Conservation (phyloP, 202 grass and related monocot genomes). For the Zizania palustris region DNA sequence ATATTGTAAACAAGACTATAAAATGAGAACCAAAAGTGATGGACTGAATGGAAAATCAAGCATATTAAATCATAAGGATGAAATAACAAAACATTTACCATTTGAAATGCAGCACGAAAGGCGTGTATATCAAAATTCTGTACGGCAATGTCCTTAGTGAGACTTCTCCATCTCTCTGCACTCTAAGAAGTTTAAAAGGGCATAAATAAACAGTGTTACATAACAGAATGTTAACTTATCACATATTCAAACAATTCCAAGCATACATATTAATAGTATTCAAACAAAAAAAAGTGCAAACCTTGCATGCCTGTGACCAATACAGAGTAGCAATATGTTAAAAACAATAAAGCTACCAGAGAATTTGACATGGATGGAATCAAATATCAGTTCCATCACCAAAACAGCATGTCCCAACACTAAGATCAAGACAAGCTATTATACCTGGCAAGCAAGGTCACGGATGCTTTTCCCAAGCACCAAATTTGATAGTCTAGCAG, state of each 20-base stretch:
- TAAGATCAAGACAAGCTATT: slow-evolving; percentile 2
- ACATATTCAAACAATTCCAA: neutral
- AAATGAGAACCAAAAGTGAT: too few species aligned
- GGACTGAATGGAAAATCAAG: too few species aligned
- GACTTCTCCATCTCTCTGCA: slow-evolving; percentile 85
- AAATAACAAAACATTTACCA: too few species aligned
- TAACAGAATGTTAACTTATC: neutral
- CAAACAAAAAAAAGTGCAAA: neutral
- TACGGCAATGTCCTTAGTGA: slow-evolving; percentile 67
- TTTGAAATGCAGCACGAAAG: slow-evolving; percentile 61
- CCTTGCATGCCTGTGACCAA: neutral
- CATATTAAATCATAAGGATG: too few species aligned
- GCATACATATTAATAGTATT: neutral
- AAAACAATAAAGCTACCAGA: slow-evolving; percentile 7
- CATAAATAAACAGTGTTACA: slow-evolving; percentile 22
- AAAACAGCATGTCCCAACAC: neutral
- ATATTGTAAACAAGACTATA: too few species aligned
- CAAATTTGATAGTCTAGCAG: slow-evolving; percentile 55
- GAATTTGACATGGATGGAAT: neutral
- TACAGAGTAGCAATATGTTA: slow-evolving; percentile 1
- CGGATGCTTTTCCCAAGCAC: slow-evolving; percentile 77
- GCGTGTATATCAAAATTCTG: slow-evolving; percentile 92
- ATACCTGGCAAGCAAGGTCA: slow-evolving; percentile 92
- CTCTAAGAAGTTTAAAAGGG: slow-evolving; percentile 60
- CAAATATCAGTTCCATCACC: slow-evolving; percentile 13